phyloP scores from a whole-genome alignment of 768 basidiomycete genomes.

The Calocybe gangraenosa region DNA sequence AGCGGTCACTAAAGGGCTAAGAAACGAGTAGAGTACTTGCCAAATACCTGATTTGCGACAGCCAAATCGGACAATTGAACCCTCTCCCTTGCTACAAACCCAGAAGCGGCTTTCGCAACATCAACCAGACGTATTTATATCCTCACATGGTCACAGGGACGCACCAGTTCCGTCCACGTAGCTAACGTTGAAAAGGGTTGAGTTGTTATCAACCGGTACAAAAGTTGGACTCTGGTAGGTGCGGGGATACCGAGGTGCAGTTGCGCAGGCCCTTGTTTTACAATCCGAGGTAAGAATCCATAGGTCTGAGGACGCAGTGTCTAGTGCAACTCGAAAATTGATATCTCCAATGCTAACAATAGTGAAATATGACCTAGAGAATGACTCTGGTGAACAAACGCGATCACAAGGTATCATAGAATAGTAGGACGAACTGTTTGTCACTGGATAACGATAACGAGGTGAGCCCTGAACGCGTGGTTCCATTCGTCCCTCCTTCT shows the following conservation, averaged over 20 bases:
- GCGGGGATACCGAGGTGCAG: conserved; percentile 69
- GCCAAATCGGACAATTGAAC: conserved; percentile 59
- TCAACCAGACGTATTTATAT: background rate
- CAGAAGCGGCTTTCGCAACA: conserved; percentile 47
- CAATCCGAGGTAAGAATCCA: conserved; percentile 72
- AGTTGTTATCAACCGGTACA: conserved; percentile 53
- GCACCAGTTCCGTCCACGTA: conserved; percentile 71
- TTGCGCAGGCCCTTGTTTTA: conserved; percentile 45
- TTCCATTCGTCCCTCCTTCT: conserved; percentile 24
- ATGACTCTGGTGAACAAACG: conserved; percentile 7
- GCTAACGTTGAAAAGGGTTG: conserved; percentile 51
- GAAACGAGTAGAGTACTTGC: conserved; percentile 31
- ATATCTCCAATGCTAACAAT: conserved; percentile 58
- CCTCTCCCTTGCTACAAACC: conserved; percentile 68
- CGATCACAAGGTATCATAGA: background rate
- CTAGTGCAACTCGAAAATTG: conserved; percentile 64
- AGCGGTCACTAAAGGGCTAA: no score
- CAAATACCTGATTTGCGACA: conserved; percentile 59
- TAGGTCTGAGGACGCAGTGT: conserved; percentile 71
- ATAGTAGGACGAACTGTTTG: conserved; percentile 31
- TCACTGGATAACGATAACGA: conserved; percentile 43
- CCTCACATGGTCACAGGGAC: conserved; percentile 18
- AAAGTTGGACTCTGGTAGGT: conserved; percentile 65
- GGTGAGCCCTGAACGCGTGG: conserved; percentile 35
- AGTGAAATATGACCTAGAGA: conserved; percentile 61